phyloP scores from a whole-genome alignment of 1,139 yeast genomes.

The Candida labiduridarum region DNA sequence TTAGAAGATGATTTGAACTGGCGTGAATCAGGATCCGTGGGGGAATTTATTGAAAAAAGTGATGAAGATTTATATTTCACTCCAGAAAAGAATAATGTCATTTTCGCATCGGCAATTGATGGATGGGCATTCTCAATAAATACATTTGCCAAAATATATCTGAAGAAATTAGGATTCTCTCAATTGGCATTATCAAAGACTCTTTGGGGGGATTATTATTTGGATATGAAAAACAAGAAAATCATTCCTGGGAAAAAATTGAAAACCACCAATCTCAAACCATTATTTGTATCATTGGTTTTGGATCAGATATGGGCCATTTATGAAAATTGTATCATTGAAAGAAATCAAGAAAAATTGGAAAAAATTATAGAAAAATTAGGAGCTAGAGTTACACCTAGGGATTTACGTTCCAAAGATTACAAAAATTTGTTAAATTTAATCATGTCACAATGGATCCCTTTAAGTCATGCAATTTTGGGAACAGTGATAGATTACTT shows the following conservation, averaged over 20 bases:
- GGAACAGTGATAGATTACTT: slow-evolving; percentile 82
- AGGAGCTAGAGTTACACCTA: slow-evolving; percentile 65
- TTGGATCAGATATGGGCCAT: slow-evolving; percentile 93
- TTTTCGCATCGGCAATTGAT: slow-evolving; percentile 92
- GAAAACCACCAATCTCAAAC: slow-evolving; percentile 59
- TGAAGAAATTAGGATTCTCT: slow-evolving; percentile 82
- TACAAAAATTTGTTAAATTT: slow-evolving; percentile 59
- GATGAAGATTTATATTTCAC: slow-evolving; percentile 87
- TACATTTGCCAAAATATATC: slow-evolving; percentile 86
- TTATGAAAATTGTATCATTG: slow-evolving; percentile 68
- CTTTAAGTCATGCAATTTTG: slow-evolving; percentile 82
- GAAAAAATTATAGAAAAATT: slow-evolving; percentile 75
- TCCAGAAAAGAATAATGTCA: slow-evolving; percentile 88
- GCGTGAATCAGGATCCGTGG: slow-evolving; percentile 64
- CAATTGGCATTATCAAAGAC: slow-evolving; percentile 78
- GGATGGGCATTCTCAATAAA: slow-evolving; percentile 97
- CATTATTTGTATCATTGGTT: slow-evolving; percentile 84
- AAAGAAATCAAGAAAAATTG: slow-evolving; percentile 70
- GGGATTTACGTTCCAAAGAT: slow-evolving; percentile 84
- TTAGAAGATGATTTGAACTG: slow-evolving; percentile 87
- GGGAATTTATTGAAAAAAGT: slow-evolving; percentile 70
- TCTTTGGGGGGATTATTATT: slow-evolving; percentile 93
- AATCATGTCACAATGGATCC: slow-evolving; percentile 94
- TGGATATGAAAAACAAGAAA: slow-evolving; percentile 88
- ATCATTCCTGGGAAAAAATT: slow-evolving; percentile 62